Percentiles rank a stretch among this genome's conserved stretches.
Conservation (phyloP, 129 eudicot species). For the Heracleum sosnowskyi region DNA sequence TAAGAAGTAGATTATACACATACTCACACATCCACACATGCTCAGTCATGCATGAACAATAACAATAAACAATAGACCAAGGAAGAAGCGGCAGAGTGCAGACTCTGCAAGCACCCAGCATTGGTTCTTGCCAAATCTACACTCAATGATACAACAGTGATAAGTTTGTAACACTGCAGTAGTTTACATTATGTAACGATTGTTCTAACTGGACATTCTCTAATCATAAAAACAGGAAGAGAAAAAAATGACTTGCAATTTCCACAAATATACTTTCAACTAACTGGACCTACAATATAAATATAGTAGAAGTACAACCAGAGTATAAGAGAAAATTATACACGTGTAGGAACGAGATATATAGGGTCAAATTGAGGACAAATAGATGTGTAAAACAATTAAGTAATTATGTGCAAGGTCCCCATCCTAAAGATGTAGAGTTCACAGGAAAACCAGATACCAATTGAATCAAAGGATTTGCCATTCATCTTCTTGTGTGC, state of each 20-base stretch:
- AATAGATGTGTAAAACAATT: background rate
- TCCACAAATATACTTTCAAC: background rate
- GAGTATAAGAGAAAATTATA: background rate
- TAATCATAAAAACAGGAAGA: background rate
- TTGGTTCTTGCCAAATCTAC: no score
- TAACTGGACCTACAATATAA: background rate
- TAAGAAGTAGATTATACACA: no score
- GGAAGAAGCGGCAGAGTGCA: background rate
- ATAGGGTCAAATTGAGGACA: background rate
- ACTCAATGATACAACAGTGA: background rate
- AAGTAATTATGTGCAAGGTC: background rate
- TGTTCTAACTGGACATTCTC: background rate
- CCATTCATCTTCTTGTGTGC: constrained; percentile 86
- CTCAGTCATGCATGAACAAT: background rate
- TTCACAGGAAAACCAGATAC: background rate
- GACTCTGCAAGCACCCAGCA: background rate
- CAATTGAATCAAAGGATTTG: constrained; percentile 51
- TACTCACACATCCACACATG: no score
- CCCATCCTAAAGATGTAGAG: background rate
- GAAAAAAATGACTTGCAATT: background rate
- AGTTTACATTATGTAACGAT: background rate
- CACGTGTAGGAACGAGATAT: background rate
- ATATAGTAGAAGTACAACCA: background rate
- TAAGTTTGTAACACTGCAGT: background rate
- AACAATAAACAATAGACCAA: background rate